A percentile compares a stretch with the other conserved stretches of the same genome.
These are phyloP conservation scores for Cercophora samala DNA, from an alignment of 495 filamentous ascomycete genomes.

Conservation along the genomic window DNA sequence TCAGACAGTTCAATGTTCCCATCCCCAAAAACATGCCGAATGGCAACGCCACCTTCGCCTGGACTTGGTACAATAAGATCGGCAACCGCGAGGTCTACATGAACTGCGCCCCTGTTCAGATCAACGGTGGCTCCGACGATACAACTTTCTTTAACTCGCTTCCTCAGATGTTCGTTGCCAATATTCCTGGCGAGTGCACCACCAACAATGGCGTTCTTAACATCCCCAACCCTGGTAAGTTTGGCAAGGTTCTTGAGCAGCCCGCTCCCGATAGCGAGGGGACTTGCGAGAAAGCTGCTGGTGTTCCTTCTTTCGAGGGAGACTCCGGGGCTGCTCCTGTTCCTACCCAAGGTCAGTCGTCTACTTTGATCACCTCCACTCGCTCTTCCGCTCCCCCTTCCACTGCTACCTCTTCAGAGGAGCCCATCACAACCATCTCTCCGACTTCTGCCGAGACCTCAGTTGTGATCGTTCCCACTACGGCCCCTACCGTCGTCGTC, in stretches of 20 bases:
- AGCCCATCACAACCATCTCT: neutral
- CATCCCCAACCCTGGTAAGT: conserved; percentile 33
- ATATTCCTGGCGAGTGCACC: conserved; percentile 40
- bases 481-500: neutral
- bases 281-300: conserved; percentile 52
- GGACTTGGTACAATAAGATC: conserved; percentile 87
- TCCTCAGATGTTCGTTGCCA: conserved; percentile 59
- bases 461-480: neutral
- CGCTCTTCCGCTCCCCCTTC: neutral
- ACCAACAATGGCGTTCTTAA: conserved; percentile 26
- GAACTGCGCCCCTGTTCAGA: conserved; percentile 73
- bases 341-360: neutral
- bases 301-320: conserved; percentile 17
- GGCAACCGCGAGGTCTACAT: conserved; percentile 90
- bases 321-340: neutral
- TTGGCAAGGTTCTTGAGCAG: conserved; percentile 24
- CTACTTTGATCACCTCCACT: neutral
- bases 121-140: conserved; percentile 43
- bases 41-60: conserved; percentile 69
- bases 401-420: neutral
- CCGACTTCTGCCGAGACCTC: neutral
- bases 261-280: conserved; percentile 42
- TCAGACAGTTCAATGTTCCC: conserved; percentile 40
- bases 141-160: conserved; percentile 33
- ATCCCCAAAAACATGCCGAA: conserved; percentile 55